phyloP scores from a whole-genome alignment of 2,329 filamentous ascomycete genomes.

The Samsoniella hepiali region DNA sequence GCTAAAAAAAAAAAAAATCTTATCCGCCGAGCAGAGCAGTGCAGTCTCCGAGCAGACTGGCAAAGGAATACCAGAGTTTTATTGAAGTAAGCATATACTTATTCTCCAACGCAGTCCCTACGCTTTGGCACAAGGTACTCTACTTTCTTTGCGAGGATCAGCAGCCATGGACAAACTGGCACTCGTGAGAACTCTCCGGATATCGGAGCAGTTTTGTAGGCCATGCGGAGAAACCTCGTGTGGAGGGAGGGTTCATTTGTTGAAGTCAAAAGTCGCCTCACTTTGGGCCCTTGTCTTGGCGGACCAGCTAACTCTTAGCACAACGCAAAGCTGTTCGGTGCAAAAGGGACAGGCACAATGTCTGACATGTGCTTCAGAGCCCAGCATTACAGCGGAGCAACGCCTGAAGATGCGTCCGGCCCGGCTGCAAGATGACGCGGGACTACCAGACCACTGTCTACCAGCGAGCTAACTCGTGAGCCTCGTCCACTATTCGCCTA shows the following conservation, averaged over 20 bases:
- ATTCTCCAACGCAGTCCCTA: background rate
- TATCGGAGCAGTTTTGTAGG: conserved; percentile 8
- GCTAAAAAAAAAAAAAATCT: too few relatives aligned
- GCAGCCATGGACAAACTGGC: background rate
- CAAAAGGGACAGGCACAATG: conserved; percentile 20
- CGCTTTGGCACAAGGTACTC: background rate
- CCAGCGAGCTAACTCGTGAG: too few relatives aligned
- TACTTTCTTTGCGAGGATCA: background rate
- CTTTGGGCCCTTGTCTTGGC: conserved; percentile 14
- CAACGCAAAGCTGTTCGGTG: conserved; percentile 12
- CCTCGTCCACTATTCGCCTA: conserved; percentile 4
- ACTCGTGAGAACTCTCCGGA: background rate
- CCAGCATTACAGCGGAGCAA: conserved; percentile 4
- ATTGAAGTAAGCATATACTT: too few relatives aligned
- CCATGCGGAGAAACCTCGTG: background rate
- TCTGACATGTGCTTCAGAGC: conserved; percentile 25
- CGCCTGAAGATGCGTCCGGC: conserved; percentile 11
- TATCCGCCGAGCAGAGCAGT: background rate
- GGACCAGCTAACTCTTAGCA: conserved; percentile 20
- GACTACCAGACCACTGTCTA: background rate
- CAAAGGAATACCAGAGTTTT: too few relatives aligned
- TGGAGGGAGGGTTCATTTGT: background rate
- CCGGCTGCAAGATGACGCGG: conserved; percentile 12
- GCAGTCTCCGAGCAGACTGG: background rate
- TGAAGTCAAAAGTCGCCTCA: conserved; percentile 12